Conservation (phyloP, 345 rosid genomes). For the Eucalyptus shirleyi region DNA sequence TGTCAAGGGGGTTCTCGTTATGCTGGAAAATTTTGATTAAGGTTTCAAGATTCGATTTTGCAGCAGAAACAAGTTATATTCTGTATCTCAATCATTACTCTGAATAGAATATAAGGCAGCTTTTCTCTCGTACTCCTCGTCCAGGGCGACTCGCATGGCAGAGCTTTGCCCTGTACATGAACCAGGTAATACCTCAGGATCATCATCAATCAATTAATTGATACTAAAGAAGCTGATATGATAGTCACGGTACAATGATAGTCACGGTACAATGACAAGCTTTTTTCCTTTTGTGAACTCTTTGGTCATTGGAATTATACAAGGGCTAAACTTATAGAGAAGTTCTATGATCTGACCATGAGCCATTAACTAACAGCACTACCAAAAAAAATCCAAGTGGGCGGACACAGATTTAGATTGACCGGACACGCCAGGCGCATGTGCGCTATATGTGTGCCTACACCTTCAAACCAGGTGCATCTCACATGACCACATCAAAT, state of each 20-base stretch:
- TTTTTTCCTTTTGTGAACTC: too few species aligned
- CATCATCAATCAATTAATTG: not conserved
- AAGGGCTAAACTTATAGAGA: not conserved
- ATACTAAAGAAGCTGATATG: too few species aligned
- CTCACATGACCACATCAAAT: not conserved
- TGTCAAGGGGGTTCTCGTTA: not conserved
- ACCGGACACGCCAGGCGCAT: not conserved
- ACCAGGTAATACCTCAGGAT: too few species aligned
- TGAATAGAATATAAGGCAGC: too few species aligned
- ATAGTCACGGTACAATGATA: too few species aligned
- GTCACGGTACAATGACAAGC: too few species aligned
- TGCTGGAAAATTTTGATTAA: not conserved
- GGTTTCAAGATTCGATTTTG: too few species aligned
- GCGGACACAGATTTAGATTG: not conserved
- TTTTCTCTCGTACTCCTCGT: too few species aligned
- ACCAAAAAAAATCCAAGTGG: not conserved
- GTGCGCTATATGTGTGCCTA: not conserved
- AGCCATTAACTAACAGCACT: not conserved
- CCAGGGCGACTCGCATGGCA: too few species aligned
- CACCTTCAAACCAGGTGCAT: not conserved
- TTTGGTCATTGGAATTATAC: too few species aligned
- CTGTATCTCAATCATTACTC: not conserved
- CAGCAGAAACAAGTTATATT: too few species aligned
- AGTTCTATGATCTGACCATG: not conserved
- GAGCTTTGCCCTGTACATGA: too few species aligned